Percentiles rank a stretch among this genome's conserved stretches.
These are phyloP conservation scores for Flaveria brownii DNA, from an alignment of 129 eudicot genomes.

Conservation along the genomic window DNA sequence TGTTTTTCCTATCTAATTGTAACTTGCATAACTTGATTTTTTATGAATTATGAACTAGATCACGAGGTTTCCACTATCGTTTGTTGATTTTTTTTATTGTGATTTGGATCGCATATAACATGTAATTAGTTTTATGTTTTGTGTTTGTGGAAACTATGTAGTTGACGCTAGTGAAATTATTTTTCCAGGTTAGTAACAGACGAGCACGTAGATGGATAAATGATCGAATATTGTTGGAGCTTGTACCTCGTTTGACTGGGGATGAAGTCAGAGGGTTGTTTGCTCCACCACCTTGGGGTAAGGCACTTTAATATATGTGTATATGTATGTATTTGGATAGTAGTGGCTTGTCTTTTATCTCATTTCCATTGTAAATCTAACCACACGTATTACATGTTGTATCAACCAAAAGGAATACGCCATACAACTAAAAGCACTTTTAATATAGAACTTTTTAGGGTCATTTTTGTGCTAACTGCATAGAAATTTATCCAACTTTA, in stretches of 20 bases:
- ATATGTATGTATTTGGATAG: neutral
- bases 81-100: neutral
- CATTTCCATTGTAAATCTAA: neutral
- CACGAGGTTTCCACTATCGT: neutral
- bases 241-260: constrained; percentile 85
- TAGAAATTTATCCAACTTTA: neutral
- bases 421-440: neutral
- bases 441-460: neutral
- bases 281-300: constrained; percentile 98
- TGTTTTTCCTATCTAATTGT: neutral
- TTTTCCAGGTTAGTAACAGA: constrained; percentile 76
- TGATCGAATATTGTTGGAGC: constrained; percentile 84
- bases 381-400: neutral
- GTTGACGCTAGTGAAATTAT: neutral
- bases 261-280: constrained; percentile 91
- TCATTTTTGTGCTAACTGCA: neutral
- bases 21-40: neutral
- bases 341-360: neutral
- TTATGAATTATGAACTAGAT: neutral
- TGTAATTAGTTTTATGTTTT: neutral
- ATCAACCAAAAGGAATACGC: neutral
- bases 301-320: constrained; percentile 7
- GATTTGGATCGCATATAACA: neutral
- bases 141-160: neutral
- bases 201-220: constrained; percentile 87